A percentile compares a stretch with the other conserved stretches of the same genome.
These are phyloP conservation scores for Russula sp. DNA, from an alignment of 768 basidiomycete genomes.

Conservation along the genomic window DNA sequence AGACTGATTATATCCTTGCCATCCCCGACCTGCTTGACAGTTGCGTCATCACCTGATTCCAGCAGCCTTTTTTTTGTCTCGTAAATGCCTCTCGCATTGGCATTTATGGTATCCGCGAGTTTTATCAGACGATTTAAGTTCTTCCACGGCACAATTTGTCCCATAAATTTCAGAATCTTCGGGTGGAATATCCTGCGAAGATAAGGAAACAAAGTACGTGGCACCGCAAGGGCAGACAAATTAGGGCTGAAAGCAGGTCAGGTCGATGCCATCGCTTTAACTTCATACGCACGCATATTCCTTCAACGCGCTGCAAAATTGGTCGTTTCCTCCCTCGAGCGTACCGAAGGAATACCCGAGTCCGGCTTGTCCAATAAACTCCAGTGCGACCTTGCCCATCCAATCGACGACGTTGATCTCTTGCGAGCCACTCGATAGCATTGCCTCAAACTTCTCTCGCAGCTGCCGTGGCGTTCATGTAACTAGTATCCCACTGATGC, in stretches of 20 bases:
- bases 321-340: no score
- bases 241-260: constrained; percentile 14
- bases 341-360: constrained; percentile 25
- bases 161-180: no score
- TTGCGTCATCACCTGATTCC: constrained; percentile 32
- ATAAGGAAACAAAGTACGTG: constrained; percentile 15
- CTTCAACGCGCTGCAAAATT: constrained; percentile 13
- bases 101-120: no score
- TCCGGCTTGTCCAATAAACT: constrained; percentile 26
- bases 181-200: neutral
- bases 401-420: constrained; percentile 22
- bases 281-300: constrained; percentile 11
- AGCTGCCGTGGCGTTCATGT: no score
- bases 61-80: constrained; percentile 35
- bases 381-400: constrained; percentile 24
- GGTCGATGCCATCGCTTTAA: neutral
- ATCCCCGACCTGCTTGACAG: constrained; percentile 31
- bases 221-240: neutral
- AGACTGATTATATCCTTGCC: constrained; percentile 44
- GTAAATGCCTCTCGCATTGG: constrained; percentile 13
- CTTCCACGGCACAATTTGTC: no score
- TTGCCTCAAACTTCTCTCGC: no score
- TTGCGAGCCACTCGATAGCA: neutral
- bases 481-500: no score
- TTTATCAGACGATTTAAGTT: no score